Conservation (phyloP, 805 yeast genomes). For the Candida nanaspora region DNA sequence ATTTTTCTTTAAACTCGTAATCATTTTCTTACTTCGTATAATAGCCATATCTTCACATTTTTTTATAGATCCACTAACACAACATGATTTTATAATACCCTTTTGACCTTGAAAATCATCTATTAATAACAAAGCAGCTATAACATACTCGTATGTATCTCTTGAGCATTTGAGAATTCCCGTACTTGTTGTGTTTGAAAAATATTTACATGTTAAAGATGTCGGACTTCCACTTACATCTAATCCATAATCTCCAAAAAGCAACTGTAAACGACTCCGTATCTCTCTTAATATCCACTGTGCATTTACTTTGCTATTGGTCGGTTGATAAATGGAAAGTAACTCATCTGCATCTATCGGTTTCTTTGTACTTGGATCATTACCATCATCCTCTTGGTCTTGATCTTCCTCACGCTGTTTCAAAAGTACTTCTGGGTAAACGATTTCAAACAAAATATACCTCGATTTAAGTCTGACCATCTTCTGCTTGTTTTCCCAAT, state of each 20-base stretch:
- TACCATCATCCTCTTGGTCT: conserved; percentile 3
- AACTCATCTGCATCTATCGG: conserved; percentile 2
- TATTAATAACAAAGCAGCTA: conserved; percentile 61
- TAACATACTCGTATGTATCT: conserved; percentile 50
- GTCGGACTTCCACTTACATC: conserved; percentile 59
- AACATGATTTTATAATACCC: conserved; percentile 53
- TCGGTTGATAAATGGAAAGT: conserved; percentile 27
- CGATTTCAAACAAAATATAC: conserved; percentile 72
- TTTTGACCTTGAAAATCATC: conserved; percentile 39
- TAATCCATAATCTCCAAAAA: conserved; percentile 75
- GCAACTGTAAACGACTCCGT: conserved; percentile 46
- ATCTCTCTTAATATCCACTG: conserved; percentile 46
- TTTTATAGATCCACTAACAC: conserved; percentile 81
- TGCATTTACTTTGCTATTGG: conserved; percentile 40
- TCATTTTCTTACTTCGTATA: conserved; percentile 34
- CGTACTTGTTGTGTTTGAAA: conserved; percentile 71
- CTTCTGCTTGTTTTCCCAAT: neutral
- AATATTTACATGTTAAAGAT: conserved; percentile 56
- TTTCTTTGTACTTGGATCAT: neutral
- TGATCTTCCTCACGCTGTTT: too few species aligned
- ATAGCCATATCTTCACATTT: conserved; percentile 73
- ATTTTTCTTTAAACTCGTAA: conserved; percentile 14
- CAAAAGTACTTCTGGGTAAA: conserved; percentile 56
- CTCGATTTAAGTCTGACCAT: conserved; percentile 91
- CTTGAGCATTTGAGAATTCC: conserved; percentile 79